phyloP scores from a whole-genome alignment of 352 stramenopile species.

The Saprolegnia parasitica region DNA sequence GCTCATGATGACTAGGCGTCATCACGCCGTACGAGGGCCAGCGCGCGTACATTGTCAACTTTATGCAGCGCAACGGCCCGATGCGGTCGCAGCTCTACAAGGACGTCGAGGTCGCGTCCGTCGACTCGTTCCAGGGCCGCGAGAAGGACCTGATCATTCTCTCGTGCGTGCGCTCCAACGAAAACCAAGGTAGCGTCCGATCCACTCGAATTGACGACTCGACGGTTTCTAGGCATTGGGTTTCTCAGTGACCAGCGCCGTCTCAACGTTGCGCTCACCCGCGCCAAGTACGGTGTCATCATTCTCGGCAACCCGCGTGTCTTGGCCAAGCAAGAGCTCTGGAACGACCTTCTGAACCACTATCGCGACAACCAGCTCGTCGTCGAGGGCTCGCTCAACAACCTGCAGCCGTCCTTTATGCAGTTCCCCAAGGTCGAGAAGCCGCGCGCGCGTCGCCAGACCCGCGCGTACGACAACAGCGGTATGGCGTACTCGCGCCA shows the following conservation, averaged over 20 bases:
- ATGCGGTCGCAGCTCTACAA: slow-evolving; percentile 94
- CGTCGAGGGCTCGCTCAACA: slow-evolving; percentile 96
- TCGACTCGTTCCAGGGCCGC: slow-evolving; percentile 99
- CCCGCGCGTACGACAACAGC: slow-evolving; percentile 28
- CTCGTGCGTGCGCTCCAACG: slow-evolving; percentile 98
- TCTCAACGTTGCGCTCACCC: slow-evolving; percentile 98
- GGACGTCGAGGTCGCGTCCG: slow-evolving; percentile 97
- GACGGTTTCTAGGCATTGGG: slow-evolving; percentile 76
- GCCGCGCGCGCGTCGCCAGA: slow-evolving; percentile 15
- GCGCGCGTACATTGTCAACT: slow-evolving; percentile 97
- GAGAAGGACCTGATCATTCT: slow-evolving; percentile 99
- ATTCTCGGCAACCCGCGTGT: slow-evolving; percentile 97
- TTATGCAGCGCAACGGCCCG: slow-evolving; percentile 95
- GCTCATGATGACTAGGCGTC: slow-evolving; percentile 68
- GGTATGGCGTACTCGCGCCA: slow-evolving; percentile 44
- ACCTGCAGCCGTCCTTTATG: slow-evolving; percentile 96
- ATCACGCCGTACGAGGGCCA: slow-evolving; percentile 99
- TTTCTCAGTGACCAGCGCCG: slow-evolving; percentile 97
- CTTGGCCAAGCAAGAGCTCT: slow-evolving; percentile 95
- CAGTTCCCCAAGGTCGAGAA: slow-evolving; percentile 87
- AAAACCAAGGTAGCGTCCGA: slow-evolving; percentile 80
- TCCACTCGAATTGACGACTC: neutral
- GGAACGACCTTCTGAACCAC: slow-evolving; percentile 95
- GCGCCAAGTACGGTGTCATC: slow-evolving; percentile 98
- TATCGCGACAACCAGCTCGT: slow-evolving; percentile 95